Evolutionary conservation across 495 filamentous ascomycete genomes (phyloP), one percentile per base, ranked within the genome.

Genomic region (Neurospora sublineolata): DNA sequence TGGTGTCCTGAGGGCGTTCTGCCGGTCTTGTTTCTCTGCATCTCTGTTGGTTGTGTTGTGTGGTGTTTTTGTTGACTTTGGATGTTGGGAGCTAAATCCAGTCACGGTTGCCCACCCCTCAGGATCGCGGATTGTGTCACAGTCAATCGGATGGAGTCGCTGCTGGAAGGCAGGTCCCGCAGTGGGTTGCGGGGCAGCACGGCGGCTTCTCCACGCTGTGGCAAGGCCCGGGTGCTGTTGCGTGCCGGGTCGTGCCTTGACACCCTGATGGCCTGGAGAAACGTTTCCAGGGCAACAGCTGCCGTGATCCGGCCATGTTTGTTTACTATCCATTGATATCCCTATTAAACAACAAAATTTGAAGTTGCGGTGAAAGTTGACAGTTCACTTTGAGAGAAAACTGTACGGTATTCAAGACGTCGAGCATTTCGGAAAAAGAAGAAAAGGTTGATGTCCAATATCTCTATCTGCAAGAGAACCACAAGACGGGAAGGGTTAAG

Each of bases 1-100:
- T 84, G 80, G 44, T 74, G 77, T 16, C 83, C 85, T 70, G 87
- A 85, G 37, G 86, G 81, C 69, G 81, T 82, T 72, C 87, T 84
- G 37, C 83, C 79, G 27, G 68, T 69, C 76, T 70, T 80, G 4
- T 64, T 18, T 72, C 73, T 72, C 71, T 77, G 77, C 79, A 80
- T 81, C 27, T 64, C 1, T 1, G 7, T 30, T 58, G 1, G 12
- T 16, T 0, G 36, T 2, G 16, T 64, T 20, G 6, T 20, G 6
- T 64, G 52, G 6, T 64, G 52, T 64, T 36, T 30, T 64, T 64
- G 52, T 64, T 71, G 37, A 12, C 40, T 11, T 11, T 3, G 27
- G 71, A 27, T 64, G 39, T 58, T 30, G 38, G 7, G 36, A 38
- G 70, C 52, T 64, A 18, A 64, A 33, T 64, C 14, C 14, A 27